Evolutionary conservation across 192 early-diverging fungal genomes (phyloP), one percentile per base, ranked within the genome.

Genomic region (Spinellus fusiger): DNA sequence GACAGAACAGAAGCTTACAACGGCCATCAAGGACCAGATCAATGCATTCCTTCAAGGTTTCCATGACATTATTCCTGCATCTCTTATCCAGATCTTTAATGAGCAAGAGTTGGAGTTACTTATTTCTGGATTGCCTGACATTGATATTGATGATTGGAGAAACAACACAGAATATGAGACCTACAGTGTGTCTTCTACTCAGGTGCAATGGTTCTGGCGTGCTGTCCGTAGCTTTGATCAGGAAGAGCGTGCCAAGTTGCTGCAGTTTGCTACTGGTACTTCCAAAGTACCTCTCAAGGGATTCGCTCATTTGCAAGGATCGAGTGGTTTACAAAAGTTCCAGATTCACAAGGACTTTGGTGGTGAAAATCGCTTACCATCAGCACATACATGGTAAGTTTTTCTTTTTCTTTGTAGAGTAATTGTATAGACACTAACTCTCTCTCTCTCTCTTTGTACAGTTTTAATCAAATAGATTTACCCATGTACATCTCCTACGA

Each of bases 91-190:
- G 62, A 99, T 99, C 49, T 96, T 99, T 66, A 97, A 99, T 71
- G 96, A 99, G 73, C 94, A 99, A 76, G 96, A 99, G 74, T 78
- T 99, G 49, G 96, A 99, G 73, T 82, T 99, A 49, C 75, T 99
- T 57, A 99, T 99, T 69, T 96, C 94, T 44, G 96, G 96, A 22
- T 75, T 99, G 77, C 96, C 96, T 3, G 96, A 99, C 62, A 95
- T 99, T 66, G 96, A 99, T 70, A 91, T 99, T 54, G 96, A 99
- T 65, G 96, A 99, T 73, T 98, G 95, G 96, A 93, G 93, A 66
- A 99, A 99, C 76, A 96, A 94, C 76, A 93, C 94, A 12, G 91
- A 91, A 72, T 99, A 99, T 68, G 90, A 93, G 61, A 91, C 92
- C 37, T 99, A 94, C 71, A 83, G 85, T 18, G 70, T 79, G 12